These are phyloP conservation scores for Myriosclerotinia scirpicola DNA, from an alignment of 2,329 filamentous ascomycete species.

Conservation along the genomic window DNA sequence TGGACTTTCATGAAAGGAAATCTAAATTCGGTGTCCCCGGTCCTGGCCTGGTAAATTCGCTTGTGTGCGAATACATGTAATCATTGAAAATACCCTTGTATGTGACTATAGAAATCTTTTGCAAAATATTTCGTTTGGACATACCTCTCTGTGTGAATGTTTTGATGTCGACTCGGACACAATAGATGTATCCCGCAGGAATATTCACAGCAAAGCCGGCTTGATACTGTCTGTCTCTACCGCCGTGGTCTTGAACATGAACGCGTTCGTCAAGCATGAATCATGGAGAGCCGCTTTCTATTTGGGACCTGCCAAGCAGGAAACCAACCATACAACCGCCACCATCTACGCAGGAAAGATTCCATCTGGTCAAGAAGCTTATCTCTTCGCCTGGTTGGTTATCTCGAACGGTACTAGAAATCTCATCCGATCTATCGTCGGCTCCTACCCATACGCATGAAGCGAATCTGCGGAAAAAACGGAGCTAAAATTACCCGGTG, in stretches of 20 bases:
- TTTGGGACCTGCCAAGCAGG: neutral
- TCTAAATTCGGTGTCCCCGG: slow-evolving; percentile 10
- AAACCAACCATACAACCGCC: neutral
- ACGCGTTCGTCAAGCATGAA: neutral
- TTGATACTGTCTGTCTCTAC: neutral
- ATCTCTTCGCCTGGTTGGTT: neutral
- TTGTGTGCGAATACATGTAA: slow-evolving; percentile 14
- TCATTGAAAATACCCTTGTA: slow-evolving; percentile 21
- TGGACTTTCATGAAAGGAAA: slow-evolving; percentile 6
- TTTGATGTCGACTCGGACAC: neutral
- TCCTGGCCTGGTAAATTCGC: neutral
- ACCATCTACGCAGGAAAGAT: neutral
- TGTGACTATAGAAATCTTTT: slow-evolving; percentile 6
- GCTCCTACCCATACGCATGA: neutral
- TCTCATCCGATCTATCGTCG: neutral
- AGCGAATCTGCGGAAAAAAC: neutral
- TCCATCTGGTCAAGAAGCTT: neutral
- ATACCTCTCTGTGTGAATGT: neutral
- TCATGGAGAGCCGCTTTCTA: neutral
- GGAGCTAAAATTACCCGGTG: neutral
- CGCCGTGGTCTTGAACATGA: neutral
- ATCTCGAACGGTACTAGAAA: neutral
- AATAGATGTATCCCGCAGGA: neutral
- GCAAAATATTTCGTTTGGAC: neutral
- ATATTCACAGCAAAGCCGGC: neutral